Conservation (phyloP, 2,329 filamentous ascomycete species). For the Falciphora oryzae region DNA sequence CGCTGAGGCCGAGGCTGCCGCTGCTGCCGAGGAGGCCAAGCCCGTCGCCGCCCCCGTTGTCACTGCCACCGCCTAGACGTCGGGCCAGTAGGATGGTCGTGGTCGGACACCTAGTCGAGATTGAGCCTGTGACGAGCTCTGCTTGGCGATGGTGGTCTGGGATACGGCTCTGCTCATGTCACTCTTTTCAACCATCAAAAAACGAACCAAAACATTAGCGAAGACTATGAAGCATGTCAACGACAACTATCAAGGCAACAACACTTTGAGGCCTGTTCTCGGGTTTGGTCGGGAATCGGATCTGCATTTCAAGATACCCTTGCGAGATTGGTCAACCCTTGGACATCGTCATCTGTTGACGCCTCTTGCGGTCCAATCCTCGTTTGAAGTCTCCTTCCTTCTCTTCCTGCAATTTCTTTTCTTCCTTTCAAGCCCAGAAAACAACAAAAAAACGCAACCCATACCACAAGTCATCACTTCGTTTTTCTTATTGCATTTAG, state of each 20-base stretch:
- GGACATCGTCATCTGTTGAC: not conserved
- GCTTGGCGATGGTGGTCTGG: not conserved
- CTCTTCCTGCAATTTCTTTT: not conserved
- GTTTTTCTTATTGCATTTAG: constrained; percentile 4
- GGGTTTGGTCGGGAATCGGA: constrained; percentile 41
- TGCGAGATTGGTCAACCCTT: constrained; percentile 28
- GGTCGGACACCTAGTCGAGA: not conserved
- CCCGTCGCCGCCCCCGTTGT: constrained; percentile 39
- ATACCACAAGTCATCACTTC: not conserved
- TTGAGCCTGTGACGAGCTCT: constrained; percentile 12
- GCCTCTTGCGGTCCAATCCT: not conserved
- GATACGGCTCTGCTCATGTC: constrained; percentile 12
- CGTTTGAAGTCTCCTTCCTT: not conserved
- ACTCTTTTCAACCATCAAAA: not conserved
- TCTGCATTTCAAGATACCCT: constrained; percentile 56
- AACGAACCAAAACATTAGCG: not conserved
- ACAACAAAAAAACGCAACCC: not conserved
- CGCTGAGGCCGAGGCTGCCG: constrained; percentile 25
- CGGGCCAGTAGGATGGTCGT: constrained; percentile 6
- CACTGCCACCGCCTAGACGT: constrained; percentile 45
- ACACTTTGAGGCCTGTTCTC: constrained; percentile 12
- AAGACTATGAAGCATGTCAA: constrained; percentile 1
- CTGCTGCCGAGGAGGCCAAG: constrained; percentile 33
- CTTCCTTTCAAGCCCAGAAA: not conserved
- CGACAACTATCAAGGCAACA: not conserved